Evolutionary conservation across 2,329 filamentous ascomycete species (phyloP).

Genomic region (Ophiosphaerella herpotricha): DNA sequence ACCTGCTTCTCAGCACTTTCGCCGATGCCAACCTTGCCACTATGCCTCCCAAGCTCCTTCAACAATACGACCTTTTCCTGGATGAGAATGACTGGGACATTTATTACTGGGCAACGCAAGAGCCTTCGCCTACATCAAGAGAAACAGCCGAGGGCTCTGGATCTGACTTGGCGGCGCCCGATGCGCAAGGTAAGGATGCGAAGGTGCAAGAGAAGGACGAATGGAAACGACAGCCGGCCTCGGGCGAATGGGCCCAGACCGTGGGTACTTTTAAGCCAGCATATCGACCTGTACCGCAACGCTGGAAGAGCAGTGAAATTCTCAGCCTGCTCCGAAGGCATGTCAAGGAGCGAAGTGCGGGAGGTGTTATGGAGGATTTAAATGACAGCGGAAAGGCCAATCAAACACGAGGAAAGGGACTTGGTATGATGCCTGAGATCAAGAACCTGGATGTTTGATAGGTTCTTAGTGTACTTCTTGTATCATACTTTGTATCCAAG

Average conservation of each 20-base stretch:
- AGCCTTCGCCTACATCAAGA: constrained; percentile 64
- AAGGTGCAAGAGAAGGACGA: constrained; percentile 51
- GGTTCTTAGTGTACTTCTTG: not conserved
- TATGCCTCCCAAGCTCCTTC: constrained; percentile 75
- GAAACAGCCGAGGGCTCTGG: constrained; percentile 60
- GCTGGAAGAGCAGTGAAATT: constrained; percentile 86
- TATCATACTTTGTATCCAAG: not conserved
- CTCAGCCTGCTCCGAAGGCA: constrained; percentile 77
- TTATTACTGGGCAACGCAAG: constrained; percentile 98
- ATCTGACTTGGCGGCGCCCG: constrained; percentile 49
- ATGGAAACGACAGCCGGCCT: constrained; percentile 58
- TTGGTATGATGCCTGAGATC: constrained; percentile 58
- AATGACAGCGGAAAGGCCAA: constrained; percentile 35
- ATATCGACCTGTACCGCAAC: constrained; percentile 82
- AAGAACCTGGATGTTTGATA: constrained; percentile 49
- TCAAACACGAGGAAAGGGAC: constrained; percentile 40
- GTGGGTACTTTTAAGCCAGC: constrained; percentile 92
- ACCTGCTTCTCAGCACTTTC: constrained; percentile 95
- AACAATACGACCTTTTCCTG: constrained; percentile 87
- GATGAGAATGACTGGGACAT: constrained; percentile 99
- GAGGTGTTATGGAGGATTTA: constrained; percentile 53
- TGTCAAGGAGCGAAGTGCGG: constrained; percentile 72
- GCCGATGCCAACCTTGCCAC: constrained; percentile 75
- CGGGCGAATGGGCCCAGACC: constrained; percentile 95
- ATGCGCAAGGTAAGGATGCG: constrained; percentile 51